These are phyloP conservation scores for Usnea hakonensis DNA, from an alignment of 495 filamentous ascomycete genomes.

Conservation along the genomic window DNA sequence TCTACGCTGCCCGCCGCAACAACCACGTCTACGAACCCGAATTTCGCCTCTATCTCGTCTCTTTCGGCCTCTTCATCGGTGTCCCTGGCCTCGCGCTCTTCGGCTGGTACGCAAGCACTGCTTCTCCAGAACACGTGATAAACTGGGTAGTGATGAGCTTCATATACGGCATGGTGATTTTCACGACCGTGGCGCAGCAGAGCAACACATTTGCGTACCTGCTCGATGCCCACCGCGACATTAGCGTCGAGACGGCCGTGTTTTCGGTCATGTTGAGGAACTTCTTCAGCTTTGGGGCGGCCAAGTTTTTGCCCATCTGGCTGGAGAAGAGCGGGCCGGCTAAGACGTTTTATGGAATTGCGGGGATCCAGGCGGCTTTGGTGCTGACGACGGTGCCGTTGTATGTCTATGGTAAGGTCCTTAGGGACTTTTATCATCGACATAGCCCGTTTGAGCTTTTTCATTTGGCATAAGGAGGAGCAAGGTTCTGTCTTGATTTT, in stretches of 20 bases:
- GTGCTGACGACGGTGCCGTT: conserved; percentile 33
- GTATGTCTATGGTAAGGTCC: conserved; percentile 37
- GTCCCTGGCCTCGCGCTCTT: conserved; percentile 39
- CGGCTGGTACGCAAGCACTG: conserved; percentile 25
- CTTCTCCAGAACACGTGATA: conserved; percentile 28
- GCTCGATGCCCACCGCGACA: conserved; percentile 39
- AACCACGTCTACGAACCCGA: conserved; percentile 48
- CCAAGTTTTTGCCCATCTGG: conserved; percentile 41
- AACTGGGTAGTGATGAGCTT: conserved; percentile 36
- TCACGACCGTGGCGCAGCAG: conserved; percentile 37
- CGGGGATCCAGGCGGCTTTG: conserved; percentile 34
- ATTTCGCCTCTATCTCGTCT: conserved; percentile 43
- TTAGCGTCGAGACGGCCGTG: conserved; percentile 39
- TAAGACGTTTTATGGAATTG: conserved; percentile 37
- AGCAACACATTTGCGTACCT: conserved; percentile 37
- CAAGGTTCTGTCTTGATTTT: no score
- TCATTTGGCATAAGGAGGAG: neutral
- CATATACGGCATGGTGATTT: conserved; percentile 38
- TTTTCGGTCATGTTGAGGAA: conserved; percentile 36
- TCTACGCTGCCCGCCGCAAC: conserved; percentile 41
- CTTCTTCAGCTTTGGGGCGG: conserved; percentile 39
- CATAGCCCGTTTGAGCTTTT: conserved; percentile 21
- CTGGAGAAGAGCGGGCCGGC: conserved; percentile 30
- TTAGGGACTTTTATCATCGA: conserved; percentile 24
- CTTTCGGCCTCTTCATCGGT: conserved; percentile 31